These are phyloP conservation scores for Aspergillus affinis DNA, from an alignment of 495 filamentous ascomycete species.

Conservation along the genomic window DNA sequence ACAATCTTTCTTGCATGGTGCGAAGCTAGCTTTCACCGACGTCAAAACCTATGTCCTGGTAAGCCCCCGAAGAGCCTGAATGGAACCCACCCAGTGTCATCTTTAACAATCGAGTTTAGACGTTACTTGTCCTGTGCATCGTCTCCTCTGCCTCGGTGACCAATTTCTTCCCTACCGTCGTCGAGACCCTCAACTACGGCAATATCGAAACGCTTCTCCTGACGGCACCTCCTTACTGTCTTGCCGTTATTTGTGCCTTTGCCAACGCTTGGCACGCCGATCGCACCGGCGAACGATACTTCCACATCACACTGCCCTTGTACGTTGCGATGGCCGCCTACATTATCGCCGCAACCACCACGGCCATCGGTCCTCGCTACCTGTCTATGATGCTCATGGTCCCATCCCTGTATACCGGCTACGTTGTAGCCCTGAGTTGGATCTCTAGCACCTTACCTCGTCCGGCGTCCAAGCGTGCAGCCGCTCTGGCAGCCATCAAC, in stretches of 20 bases:
- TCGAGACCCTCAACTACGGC: constrained; percentile 67
- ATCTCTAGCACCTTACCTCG: constrained; percentile 77
- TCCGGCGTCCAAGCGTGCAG: constrained; percentile 82
- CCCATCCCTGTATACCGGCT: constrained; percentile 52
- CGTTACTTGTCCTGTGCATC: constrained; percentile 68
- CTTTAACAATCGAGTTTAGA: constrained; percentile 30
- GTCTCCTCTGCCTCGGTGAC: constrained; percentile 71
- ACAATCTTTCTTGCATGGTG: constrained; percentile 65
- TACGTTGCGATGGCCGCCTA: constrained; percentile 69
- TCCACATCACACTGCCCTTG: constrained; percentile 69
- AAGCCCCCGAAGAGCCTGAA: constrained; percentile 7
- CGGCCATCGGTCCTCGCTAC: constrained; percentile 64
- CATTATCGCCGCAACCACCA: constrained; percentile 73
- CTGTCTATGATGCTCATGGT: constrained; percentile 85
- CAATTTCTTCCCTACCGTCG: constrained; percentile 90
- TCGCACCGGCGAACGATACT: constrained; percentile 74
- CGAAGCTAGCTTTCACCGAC: constrained; percentile 70
- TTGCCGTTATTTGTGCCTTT: constrained; percentile 69
- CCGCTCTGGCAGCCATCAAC: constrained; percentile 78
- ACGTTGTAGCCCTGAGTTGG: constrained; percentile 75
- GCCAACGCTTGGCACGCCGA: constrained; percentile 78
- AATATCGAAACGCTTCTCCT: constrained; percentile 72
- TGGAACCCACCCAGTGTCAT: not conserved
- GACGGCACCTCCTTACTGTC: constrained; percentile 72
- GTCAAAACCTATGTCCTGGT: constrained; percentile 63